A percentile compares a stretch with the other conserved stretches of the same genome.
Evolutionary conservation across 108 stramenopile species (phyloP).

Genomic region (Fragilaria radians): DNA sequence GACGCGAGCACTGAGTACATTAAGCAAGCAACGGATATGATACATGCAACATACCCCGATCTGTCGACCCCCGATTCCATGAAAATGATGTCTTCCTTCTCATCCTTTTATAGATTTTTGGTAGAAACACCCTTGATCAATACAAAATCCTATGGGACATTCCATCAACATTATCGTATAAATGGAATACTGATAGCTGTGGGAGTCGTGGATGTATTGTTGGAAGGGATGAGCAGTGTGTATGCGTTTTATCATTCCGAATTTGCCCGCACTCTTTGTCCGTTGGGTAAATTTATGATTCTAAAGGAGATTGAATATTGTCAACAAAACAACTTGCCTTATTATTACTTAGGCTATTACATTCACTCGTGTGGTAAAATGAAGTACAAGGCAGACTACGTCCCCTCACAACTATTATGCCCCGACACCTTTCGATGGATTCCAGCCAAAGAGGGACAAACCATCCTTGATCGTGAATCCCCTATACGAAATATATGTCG

Average conservation of each 20-base stretch:
- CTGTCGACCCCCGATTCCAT: background rate
- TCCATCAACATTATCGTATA: slow-evolving; percentile 89
- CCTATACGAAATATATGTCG: slow-evolving; percentile 44
- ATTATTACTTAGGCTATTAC: slow-evolving; percentile 96
- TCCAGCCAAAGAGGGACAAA: slow-evolving; percentile 55
- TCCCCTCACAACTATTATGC: slow-evolving; percentile 88
- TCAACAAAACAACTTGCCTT: slow-evolving; percentile 40
- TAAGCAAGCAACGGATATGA: slow-evolving; percentile 12
- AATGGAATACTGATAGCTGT: slow-evolving; percentile 81
- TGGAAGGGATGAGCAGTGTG: slow-evolving; percentile 86
- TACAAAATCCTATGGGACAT: slow-evolving; percentile 48
- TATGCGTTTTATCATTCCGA: slow-evolving; percentile 94
- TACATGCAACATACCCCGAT: background rate
- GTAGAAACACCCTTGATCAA: slow-evolving; percentile 63
- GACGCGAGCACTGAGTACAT: slow-evolving; percentile 31
- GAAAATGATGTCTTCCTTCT: background rate
- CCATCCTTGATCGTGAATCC: slow-evolving; percentile 36
- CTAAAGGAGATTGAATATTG: slow-evolving; percentile 90
- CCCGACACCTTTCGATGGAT: slow-evolving; percentile 77
- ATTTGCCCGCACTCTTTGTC: slow-evolving; percentile 50
- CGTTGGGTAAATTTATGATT: slow-evolving; percentile 89
- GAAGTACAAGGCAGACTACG: slow-evolving; percentile 96
- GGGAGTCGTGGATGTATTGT: slow-evolving; percentile 90
- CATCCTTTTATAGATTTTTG: slow-evolving; percentile 61
- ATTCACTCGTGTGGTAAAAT: slow-evolving; percentile 93